Evolutionary conservation across 2,329 filamentous ascomycete genomes (phyloP).

Genomic region (Phialemonium atrogriseum): DNA sequence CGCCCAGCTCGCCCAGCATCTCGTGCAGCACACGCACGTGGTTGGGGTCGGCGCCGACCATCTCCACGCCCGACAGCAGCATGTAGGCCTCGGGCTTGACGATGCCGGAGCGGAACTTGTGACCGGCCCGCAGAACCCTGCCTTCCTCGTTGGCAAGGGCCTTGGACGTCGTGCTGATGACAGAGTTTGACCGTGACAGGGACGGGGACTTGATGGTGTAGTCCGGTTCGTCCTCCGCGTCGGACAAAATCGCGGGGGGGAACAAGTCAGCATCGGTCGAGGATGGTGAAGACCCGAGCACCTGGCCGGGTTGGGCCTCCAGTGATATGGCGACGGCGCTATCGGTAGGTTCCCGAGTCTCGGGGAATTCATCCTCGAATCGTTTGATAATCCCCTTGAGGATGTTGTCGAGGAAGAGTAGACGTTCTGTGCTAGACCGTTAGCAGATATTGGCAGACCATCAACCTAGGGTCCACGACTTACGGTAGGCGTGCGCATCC

Average conservation of each 20-base stretch:
- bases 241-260: constrained; percentile 13
- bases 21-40: constrained; percentile 47
- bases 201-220: constrained; percentile 26
- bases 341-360: constrained; percentile 52
- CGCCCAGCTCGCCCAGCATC: constrained; percentile 54
- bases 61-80: constrained; percentile 38
- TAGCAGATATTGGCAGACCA: constrained; percentile 11
- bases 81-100: constrained; percentile 44
- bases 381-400: constrained; percentile 86
- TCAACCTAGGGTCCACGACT: constrained; percentile 26
- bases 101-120: constrained; percentile 46
- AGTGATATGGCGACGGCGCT: constrained; percentile 18
- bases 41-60: constrained; percentile 41
- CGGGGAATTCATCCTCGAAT: constrained; percentile 94
- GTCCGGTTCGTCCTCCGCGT: constrained; percentile 40
- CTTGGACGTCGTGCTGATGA: constrained; percentile 39
- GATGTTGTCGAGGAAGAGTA: constrained; percentile 82
- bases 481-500: constrained; percentile 66
- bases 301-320: constrained; percentile 16
- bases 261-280: constrained; percentile 9
- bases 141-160: constrained; percentile 50
- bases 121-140: constrained; percentile 44
- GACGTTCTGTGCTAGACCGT: constrained; percentile 46
- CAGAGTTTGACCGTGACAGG: constrained; percentile 43
- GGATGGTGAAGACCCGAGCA: constrained; percentile 7